Base-by-base conservation (phyloP, 495 filamentous ascomycete genomes). In the Lophiostoma macrostomum region DNA sequence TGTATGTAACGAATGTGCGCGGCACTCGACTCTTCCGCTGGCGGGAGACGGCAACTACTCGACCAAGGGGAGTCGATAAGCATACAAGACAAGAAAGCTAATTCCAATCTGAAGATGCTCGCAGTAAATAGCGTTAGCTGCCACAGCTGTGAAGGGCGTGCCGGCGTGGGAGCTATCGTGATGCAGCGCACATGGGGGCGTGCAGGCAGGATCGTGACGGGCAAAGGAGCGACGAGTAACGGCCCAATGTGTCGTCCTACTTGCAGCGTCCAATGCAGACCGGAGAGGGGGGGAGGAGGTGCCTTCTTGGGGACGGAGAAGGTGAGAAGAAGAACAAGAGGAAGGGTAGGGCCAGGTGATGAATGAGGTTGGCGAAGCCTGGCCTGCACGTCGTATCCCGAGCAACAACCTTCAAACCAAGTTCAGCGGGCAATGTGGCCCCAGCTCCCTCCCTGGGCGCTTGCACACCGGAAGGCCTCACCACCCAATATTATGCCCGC, bases 91-190 rank as follows among this genome's bases (percentile, higher is more conserved):
- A 41, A 62, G 58, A 65, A 61, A 61, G 48, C 32, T 42, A 65
- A 62, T 65, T 52, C 62, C 53, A 52, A 62, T 65, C 58, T 50
- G 50, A 65, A 65, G 54, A 65, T 61, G 58, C 58, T 65, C 41
- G 45, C 41, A 47, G 55, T 47, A 59, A 46, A 58, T 47, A 56
- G 50, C 60, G 40, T 36, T 51, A 60, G 51, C 50, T 20, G 30
- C n/a, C 16, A 28, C 10, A 20, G 60, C 50, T 43, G 38, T 46
- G 60, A 59, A 40, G 56, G 53, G 46, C 37, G 49, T 35, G 39
- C 34, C 28, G 37, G 32, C 18, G 19, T 27, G 50, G 18, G 34
- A 34, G 40, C 32, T 56, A 63, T 48, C 30, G 44, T 20, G 30
- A 29, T 29, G 59, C 49, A 41, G 53, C 29, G 38, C 50, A 59